These are phyloP conservation scores for Prunus salicina DNA, from an alignment of 306 rosid species.

Conservation along the genomic window DNA sequence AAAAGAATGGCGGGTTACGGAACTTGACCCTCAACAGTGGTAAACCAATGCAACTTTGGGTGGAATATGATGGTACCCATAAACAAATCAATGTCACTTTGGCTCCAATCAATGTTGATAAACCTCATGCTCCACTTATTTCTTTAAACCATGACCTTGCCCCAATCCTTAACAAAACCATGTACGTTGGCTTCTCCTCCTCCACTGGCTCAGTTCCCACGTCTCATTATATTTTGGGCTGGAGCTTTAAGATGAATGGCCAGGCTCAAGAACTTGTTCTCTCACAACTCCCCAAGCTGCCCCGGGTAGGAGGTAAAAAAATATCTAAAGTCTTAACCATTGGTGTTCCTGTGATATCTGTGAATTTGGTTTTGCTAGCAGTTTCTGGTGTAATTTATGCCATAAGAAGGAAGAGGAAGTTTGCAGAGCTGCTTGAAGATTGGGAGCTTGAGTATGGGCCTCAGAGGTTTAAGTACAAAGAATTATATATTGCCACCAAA, in stretches of 20 bases:
- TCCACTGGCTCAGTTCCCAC: constrained; percentile 30
- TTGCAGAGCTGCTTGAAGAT: constrained; percentile 28
- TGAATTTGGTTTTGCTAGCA: constrained; percentile 10
- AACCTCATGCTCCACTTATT: constrained; percentile 41
- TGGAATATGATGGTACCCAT: constrained; percentile 51
- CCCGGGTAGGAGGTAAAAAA: constrained; percentile 15
- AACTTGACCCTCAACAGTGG: constrained; percentile 51
- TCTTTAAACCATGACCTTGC: constrained; percentile 26
- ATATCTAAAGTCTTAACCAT: not conserved
- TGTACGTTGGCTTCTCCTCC: constrained; percentile 37
- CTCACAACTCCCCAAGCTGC: constrained; percentile 20
- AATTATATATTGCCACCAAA: constrained; percentile 32
- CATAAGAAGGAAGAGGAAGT: constrained; percentile 14
- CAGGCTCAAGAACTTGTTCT: constrained; percentile 21
- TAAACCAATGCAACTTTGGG: constrained; percentile 52
- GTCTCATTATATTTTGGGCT: constrained; percentile 25
- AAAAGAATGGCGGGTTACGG: not conserved
- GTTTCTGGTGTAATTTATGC: constrained; percentile 9
- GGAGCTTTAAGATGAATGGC: constrained; percentile 36
- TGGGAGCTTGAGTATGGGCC: constrained; percentile 39
- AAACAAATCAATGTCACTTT: constrained; percentile 46
- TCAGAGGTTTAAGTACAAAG: constrained; percentile 26
- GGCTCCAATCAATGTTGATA: constrained; percentile 37
- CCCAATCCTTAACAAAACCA: constrained; percentile 15
- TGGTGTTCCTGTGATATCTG: constrained; percentile 28